Base-by-base conservation (phyloP, 2,329 filamentous ascomycete genomes). In the Teratosphaeria pseudoeucalypti region DNA sequence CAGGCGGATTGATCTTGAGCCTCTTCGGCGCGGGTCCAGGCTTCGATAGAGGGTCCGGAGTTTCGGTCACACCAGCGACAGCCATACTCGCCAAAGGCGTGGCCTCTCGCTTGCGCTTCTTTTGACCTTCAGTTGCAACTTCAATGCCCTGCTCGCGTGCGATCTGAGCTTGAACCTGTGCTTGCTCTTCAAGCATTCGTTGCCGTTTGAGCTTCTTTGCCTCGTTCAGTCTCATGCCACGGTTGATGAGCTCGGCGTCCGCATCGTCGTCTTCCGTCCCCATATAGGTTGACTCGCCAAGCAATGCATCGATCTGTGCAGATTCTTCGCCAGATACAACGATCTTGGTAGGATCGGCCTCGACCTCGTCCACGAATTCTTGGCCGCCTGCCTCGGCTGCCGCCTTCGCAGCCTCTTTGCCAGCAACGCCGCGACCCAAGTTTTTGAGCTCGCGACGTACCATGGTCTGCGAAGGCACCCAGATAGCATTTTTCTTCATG, bases 401-500 rank as follows among this genome's bases (percentile, higher is more conserved):
- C 66, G 81, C 81, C 49, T 65, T 69, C 11, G 72, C 72, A 23
- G 68, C 67, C 52, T 79, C 75, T 62, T 76, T 79, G 58, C 72
- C 74, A 54, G 68, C 68, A 34, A 72, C 66, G 32, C 78, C 78
- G 57, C 89, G 85, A 1, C 85, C 85, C 19, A 90, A 80, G 23
- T 79, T 78, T 70, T 88, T 88, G 0, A 94, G 81, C 73, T 92
- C 89, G 34, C 89, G 81, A 16, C 87, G 83, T 63, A 92, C 89
- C 89, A 94, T 94, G 0, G 89, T 92, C 66, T 90, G 87, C 63
- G 88, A 92, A 0, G 89, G 89, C 2, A 84, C 85, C 89, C 89
- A 94, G 4, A 89, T 86, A 0, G 89, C 87, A 68, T 94, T 94
- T 79, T 94, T 94, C 81, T 94, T 94, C 89, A 94, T 94, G 19